These are phyloP conservation scores for Eutypa lata DNA, from an alignment of 2,329 filamentous ascomycete genomes.

Conservation along the genomic window DNA sequence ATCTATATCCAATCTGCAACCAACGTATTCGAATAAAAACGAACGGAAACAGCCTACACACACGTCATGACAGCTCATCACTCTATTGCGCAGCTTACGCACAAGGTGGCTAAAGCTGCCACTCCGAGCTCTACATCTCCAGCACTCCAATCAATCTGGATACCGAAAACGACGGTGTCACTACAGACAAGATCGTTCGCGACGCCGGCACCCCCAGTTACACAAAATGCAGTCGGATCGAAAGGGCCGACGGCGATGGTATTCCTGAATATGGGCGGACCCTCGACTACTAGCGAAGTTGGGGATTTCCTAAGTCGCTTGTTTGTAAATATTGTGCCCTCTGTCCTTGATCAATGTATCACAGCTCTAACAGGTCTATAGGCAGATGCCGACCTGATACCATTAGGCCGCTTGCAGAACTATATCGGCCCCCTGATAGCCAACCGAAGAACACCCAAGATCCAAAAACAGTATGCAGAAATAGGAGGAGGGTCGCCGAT, in stretches of 20 bases:
- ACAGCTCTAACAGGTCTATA: constrained; percentile 34
- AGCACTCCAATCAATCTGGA: constrained; percentile 12
- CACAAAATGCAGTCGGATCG: constrained; percentile 66
- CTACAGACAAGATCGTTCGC: constrained; percentile 49
- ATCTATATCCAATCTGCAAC: background rate
- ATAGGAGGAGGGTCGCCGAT: constrained; percentile 98
- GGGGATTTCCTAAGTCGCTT: constrained; percentile 84
- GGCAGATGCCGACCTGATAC: constrained; percentile 92
- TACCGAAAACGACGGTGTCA: constrained; percentile 16
- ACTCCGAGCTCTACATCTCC: constrained; percentile 22
- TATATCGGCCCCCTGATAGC: constrained; percentile 90
- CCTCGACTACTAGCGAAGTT: constrained; percentile 83
- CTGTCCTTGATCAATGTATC: constrained; percentile 1
- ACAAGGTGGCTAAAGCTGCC: constrained; percentile 24
- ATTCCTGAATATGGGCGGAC: constrained; percentile 98
- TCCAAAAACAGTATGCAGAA: constrained; percentile 88
- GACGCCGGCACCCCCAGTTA: constrained; percentile 71
- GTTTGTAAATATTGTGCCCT: constrained; percentile 63
- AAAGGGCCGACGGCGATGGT: constrained; percentile 95
- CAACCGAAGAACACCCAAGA: constrained; percentile 86
- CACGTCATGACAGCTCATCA: constrained; percentile 38
- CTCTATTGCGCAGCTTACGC: constrained; percentile 34
- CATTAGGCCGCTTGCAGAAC: constrained; percentile 84
- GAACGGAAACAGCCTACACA: background rate
- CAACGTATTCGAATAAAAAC: background rate